A percentile compares a stretch with the other conserved stretches of the same genome.
Conservation (phyloP, 169 alveolate genomes). For the Toxoplasma gondii region DNA sequence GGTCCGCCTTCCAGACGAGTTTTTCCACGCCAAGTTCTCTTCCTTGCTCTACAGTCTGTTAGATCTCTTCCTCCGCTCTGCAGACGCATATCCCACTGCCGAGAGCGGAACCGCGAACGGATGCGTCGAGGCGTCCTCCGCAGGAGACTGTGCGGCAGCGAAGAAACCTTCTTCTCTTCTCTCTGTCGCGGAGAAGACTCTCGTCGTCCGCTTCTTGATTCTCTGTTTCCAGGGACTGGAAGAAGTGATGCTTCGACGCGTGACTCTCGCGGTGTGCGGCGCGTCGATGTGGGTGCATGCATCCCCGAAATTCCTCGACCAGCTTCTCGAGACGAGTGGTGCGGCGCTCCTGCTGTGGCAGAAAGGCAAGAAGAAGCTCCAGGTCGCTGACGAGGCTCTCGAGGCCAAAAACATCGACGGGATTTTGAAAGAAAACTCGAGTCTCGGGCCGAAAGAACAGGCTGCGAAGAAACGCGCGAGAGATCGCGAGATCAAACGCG, state of each 20-base stretch:
- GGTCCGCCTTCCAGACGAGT: background rate
- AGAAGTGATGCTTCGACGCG: conserved; percentile 41
- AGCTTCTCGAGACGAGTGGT: conserved; percentile 31
- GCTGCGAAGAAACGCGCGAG: background rate
- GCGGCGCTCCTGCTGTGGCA: conserved; percentile 55
- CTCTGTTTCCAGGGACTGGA: conserved; percentile 52
- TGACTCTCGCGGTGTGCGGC: conserved; percentile 60
- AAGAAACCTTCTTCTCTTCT: background rate
- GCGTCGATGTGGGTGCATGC: conserved; percentile 35
- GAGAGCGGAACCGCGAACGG: background rate
- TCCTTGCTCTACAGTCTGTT: background rate
- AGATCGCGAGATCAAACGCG: background rate
- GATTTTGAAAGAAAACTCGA: too few relatives aligned
- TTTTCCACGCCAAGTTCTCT: background rate
- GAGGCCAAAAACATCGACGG: background rate
- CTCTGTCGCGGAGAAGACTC: conserved; percentile 9
- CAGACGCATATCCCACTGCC: background rate
- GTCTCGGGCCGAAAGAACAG: background rate
- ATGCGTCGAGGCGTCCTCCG: background rate
- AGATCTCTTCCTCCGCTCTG: background rate
- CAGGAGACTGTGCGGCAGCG: too few relatives aligned
- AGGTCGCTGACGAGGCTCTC: background rate
- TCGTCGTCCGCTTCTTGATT: conserved; percentile 43
- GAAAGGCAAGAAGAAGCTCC: background rate
- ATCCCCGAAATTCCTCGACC: conserved; percentile 21